These are phyloP conservation scores for Polyplosphaeria fusca DNA, from an alignment of 495 filamentous ascomycete species.

Conservation along the genomic window DNA sequence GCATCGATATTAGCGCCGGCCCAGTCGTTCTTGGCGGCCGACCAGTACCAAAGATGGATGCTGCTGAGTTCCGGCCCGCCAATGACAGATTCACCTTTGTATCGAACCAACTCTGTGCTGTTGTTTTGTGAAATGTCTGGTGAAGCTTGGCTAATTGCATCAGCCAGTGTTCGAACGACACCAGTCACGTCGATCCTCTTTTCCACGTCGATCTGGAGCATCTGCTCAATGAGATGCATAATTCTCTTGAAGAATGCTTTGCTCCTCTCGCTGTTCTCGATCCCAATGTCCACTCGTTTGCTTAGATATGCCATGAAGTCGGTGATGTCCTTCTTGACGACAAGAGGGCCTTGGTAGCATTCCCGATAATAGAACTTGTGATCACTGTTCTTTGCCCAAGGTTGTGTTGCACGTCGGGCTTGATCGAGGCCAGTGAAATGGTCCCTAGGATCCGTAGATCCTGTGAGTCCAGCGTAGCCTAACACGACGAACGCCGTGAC, in stretches of 20 bases:
- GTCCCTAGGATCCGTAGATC: background rate
- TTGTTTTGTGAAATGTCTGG: background rate
- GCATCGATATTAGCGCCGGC: background rate
- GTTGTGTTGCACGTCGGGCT: background rate
- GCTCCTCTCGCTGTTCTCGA: background rate
- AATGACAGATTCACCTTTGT: background rate
- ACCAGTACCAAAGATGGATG: conserved; percentile 8
- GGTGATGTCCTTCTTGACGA: conserved; percentile 3
- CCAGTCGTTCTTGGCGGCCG: background rate
- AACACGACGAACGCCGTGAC: conserved; percentile 12
- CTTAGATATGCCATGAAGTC: conserved; percentile 8
- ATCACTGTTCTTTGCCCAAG: background rate
- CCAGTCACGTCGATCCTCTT: conserved; percentile 14
- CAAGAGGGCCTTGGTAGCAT: background rate
- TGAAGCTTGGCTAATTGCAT: conserved; percentile 4
- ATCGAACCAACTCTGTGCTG: background rate
- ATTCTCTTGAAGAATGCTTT: conserved; percentile 3
- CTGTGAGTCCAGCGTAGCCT: conserved; percentile 16
- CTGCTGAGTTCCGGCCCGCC: conserved; percentile 7
- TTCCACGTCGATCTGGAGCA: conserved; percentile 8
- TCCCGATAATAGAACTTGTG: conserved; percentile 5
- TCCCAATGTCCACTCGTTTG: background rate
- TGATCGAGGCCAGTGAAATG: conserved; percentile 5
- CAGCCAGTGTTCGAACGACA: conserved; percentile 4
- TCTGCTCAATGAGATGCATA: conserved; percentile 4